Evolutionary conservation across 129 eudicot species (phyloP).

Genomic region (Ambrosia artemisiifolia): DNA sequence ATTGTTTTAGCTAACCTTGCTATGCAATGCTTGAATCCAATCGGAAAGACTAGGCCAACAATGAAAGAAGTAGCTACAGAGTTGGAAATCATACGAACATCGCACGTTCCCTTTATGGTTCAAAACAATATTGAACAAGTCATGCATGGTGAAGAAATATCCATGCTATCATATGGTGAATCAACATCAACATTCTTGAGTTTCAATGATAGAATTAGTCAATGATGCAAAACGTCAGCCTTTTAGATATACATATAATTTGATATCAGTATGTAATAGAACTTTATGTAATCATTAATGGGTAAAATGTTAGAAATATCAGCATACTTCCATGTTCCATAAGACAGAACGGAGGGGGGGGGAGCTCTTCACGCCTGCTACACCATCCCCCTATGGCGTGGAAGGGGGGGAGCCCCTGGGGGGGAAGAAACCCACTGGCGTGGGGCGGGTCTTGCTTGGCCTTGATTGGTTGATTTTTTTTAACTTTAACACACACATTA

Average conservation of each 20-base stretch:
- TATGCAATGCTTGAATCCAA: slow-evolving; percentile 9
- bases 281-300: too few species aligned
- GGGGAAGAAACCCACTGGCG: too few species aligned
- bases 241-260: not conserved
- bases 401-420: too few species aligned
- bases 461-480: too few species aligned
- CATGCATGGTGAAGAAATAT: not conserved
- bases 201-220: not conserved
- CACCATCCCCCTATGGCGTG: too few species aligned
- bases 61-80: slow-evolving; percentile 26
- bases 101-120: not conserved
- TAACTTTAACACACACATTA: too few species aligned
- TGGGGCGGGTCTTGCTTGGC: too few species aligned
- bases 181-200: not conserved
- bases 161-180: not conserved
- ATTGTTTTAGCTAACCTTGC: slow-evolving; percentile 20
- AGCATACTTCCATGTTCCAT: too few species aligned
- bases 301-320: too few species aligned
- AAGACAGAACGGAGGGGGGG: too few species aligned
- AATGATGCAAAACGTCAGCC: not conserved
- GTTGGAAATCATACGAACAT: slow-evolving; percentile 9
- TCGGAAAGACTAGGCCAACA: slow-evolving; percentile 22
- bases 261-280: too few species aligned
- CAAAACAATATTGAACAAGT: not conserved
- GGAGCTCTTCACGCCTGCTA: too few species aligned